These are phyloP conservation scores for Exophiala alcalophila DNA, from an alignment of 2,329 filamentous ascomycete species.

Conservation along the genomic window DNA sequence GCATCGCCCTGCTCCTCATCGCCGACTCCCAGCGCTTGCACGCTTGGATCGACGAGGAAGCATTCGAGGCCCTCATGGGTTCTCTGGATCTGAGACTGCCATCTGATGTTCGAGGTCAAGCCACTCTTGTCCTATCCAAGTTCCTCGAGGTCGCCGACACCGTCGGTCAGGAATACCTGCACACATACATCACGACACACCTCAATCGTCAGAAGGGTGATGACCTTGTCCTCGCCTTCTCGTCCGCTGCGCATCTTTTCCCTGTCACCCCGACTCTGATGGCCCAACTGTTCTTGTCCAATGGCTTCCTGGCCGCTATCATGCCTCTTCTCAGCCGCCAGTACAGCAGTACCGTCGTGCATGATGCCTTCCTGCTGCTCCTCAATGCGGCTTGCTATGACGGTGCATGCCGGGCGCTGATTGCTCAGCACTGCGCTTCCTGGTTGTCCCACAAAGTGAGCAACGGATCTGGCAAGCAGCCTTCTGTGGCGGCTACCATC, in stretches of 20 bases:
- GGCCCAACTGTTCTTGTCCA: slow-evolving; percentile 76
- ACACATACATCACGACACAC: slow-evolving; percentile 69
- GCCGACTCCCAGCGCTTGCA: slow-evolving; percentile 52
- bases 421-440: slow-evolving; percentile 77
- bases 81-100: slow-evolving; percentile 82
- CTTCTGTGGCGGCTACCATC: slow-evolving; percentile 64
- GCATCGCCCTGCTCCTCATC: slow-evolving; percentile 57
- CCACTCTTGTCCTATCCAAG: slow-evolving; percentile 75
- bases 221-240: slow-evolving; percentile 87
- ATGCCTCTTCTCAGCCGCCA: slow-evolving; percentile 73
- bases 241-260: slow-evolving; percentile 83
- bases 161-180: slow-evolving; percentile 66
- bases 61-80: slow-evolving; percentile 78
- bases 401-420: slow-evolving; percentile 73
- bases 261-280: slow-evolving; percentile 76
- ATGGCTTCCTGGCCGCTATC: slow-evolving; percentile 78
- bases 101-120: slow-evolving; percentile 71
- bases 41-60: slow-evolving; percentile 60
- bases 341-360: slow-evolving; percentile 80
- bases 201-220: slow-evolving; percentile 75
- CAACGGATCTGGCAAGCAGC: slow-evolving; percentile 59
- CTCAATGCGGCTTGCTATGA: slow-evolving; percentile 90
- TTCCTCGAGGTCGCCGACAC: slow-evolving; percentile 76
- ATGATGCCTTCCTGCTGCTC: slow-evolving; percentile 82
- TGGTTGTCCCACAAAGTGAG: slow-evolving; percentile 85